Percentiles rank a stretch among this genome's conserved stretches.
phyloP scores from a whole-genome alignment of 768 basidiomycete genomes.

The Agrocybe pediades region DNA sequence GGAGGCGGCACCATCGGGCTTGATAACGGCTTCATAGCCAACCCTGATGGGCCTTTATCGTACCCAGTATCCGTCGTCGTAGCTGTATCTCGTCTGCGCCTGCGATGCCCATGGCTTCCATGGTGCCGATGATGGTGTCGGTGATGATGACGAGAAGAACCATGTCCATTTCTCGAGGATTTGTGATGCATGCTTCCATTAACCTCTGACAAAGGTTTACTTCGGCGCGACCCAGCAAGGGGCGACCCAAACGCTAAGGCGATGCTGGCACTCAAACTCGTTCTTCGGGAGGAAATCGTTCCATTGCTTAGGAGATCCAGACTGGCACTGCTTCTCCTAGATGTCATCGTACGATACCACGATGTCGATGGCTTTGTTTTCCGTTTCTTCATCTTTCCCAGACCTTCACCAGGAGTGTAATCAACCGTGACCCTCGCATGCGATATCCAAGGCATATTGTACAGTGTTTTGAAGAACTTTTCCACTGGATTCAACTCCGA shows the following conservation, averaged over 20 bases:
- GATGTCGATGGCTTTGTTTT: constrained; percentile 30
- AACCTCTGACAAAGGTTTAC: constrained; percentile 14
- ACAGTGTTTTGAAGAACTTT: constrained; percentile 41
- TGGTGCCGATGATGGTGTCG: constrained; percentile 23
- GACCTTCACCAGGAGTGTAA: constrained; percentile 39
- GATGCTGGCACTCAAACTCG: constrained; percentile 22
- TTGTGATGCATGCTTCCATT: constrained; percentile 16
- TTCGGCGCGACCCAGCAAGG: constrained; percentile 9
- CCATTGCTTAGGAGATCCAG: constrained; percentile 35
- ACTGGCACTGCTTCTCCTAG: constrained; percentile 24
- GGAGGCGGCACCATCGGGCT: constrained; percentile 27
- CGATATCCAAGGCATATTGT: constrained; percentile 50
- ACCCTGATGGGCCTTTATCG: not conserved
- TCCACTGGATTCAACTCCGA: constrained; percentile 39
- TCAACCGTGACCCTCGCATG: constrained; percentile 44
- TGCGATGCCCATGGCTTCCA: constrained; percentile 12
- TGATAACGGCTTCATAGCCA: constrained; percentile 2
- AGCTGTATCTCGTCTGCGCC: constrained; percentile 13
- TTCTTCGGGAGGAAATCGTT: constrained; percentile 18
- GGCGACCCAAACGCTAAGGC: constrained; percentile 20
- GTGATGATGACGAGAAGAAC: constrained; percentile 22
- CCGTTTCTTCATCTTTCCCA: constrained; percentile 15
- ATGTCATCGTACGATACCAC: constrained; percentile 33
- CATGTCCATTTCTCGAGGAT: constrained; percentile 21
- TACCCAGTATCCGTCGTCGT: constrained; percentile 17